Base-by-base conservation (phyloP, 2,329 filamentous ascomycete genomes). In the Aureobasidium melanogenum region DNA sequence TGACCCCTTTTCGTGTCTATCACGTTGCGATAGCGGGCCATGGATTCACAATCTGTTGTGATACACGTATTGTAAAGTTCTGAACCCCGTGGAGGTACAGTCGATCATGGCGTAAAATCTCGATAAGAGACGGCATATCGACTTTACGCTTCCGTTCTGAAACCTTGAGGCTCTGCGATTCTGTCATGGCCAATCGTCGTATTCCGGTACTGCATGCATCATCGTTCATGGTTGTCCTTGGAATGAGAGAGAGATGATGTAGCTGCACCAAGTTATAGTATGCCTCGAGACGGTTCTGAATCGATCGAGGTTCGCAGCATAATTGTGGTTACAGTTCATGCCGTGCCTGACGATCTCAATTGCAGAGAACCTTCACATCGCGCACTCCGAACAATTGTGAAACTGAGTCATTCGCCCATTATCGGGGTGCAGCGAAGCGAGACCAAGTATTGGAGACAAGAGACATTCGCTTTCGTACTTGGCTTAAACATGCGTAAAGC, bases 321-420 rank as follows among this genome's bases (percentile, higher is more conserved):
- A 50, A 14, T 26, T 26, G 22, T 39, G 36, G 52, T 41, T 41
- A n/a, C 36, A 41, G 22, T 30, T 44, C 52, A 56, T 28, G 52
- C 39, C 39, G 52, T 56, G 39, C 52, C 52, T 44, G 52, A 22
- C 38, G 52, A 56, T 56, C 52, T 22, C 52, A 34, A 56, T 56
- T 19, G 28, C 14, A 19, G 14, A 56, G 22, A 17, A 10, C 5
- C 15, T 5, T n/a, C 15, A 24, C 26, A 43, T 56, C 28, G 38
- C 39, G 52, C 52, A 44, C 52, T 12, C 39, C 52, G 39, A 34
- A 43, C 17, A n/a, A 44, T 3, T 44, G 4, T 17, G 34, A 17
- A 3, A 32, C 9, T 8, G 52, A 56, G 52, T 56, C 39, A 56
- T 43, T 44, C 26, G 14, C 26, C 52, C n/a, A n/a, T n/a, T n/a